Evolutionary conservation across 192 early-diverging fungal species (phyloP).

Genomic region (Podila epicladia): DNA sequence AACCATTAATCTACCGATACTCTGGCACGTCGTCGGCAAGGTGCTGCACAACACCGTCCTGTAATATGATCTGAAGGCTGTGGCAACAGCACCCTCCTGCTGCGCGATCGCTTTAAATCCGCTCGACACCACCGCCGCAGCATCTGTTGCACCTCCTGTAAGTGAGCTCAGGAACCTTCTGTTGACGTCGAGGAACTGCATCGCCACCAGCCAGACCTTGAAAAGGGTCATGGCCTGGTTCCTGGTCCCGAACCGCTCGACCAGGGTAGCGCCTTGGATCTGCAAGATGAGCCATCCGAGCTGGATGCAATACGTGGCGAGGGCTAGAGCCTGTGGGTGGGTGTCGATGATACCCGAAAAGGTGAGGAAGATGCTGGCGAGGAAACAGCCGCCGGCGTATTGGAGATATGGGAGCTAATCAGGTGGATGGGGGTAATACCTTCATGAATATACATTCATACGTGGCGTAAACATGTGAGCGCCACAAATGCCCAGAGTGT

Average conservation of each 20-base stretch:
- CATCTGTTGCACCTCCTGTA: neutral
- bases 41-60: slow-evolving; percentile 17
- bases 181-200: slow-evolving; percentile 36
- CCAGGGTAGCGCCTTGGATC: slow-evolving; percentile 26
- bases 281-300: slow-evolving; percentile 40
- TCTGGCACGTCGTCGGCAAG: slow-evolving; percentile 9
- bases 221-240: slow-evolving; percentile 19
- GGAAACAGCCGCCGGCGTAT: slow-evolving; percentile 40
- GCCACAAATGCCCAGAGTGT: neutral
- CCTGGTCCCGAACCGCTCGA: slow-evolving; percentile 19
- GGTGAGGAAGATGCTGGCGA: slow-evolving; percentile 38
- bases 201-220: slow-evolving; percentile 28
- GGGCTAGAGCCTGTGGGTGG: slow-evolving; percentile 27
- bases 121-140: neutral
- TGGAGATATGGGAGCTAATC: slow-evolving; percentile 33
- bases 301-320: slow-evolving; percentile 36
- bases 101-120: neutral
- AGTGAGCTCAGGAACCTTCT: slow-evolving; percentile 12
- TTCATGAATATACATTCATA: neutral
- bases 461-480: neutral
- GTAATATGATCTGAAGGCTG: slow-evolving; percentile 16
- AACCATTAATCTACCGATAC: neutral
- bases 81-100: neutral
- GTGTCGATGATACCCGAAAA: slow-evolving; percentile 45
- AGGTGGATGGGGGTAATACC: neutral